These are phyloP conservation scores for Rachicladosporium sp. DNA, from an alignment of 2,329 filamentous ascomycete species.

Conservation along the genomic window DNA sequence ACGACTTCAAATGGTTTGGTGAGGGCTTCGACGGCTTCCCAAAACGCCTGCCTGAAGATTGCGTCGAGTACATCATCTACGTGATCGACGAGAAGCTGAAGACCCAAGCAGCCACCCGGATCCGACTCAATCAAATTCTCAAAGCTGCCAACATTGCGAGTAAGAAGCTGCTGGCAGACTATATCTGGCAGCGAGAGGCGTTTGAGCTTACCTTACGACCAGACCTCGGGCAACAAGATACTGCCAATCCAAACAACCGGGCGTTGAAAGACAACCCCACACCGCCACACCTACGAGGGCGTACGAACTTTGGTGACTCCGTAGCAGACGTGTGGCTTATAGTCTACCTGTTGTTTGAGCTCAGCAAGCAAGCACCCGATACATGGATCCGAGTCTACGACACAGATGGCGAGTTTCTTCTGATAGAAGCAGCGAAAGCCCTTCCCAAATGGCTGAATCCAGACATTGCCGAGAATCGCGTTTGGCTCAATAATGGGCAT, in stretches of 20 bases:
- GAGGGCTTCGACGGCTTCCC: conserved; percentile 55
- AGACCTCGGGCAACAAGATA: conserved; percentile 24
- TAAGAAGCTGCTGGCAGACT: conserved; percentile 58
- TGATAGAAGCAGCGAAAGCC: conserved; percentile 83
- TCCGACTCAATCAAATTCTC: conserved; percentile 57
- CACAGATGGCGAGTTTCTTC: conserved; percentile 85
- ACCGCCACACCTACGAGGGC: conserved; percentile 46
- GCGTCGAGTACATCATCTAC: conserved; percentile 73
- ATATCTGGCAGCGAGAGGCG: conserved; percentile 87
- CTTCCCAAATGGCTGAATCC: conserved; percentile 86
- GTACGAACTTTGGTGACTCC: conserved; percentile 82
- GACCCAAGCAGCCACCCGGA: conserved; percentile 41
- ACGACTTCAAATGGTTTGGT: conserved; percentile 53
- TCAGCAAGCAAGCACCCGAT: conserved; percentile 59
- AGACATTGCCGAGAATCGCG: conserved; percentile 73
- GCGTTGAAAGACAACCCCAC: conserved; percentile 10
- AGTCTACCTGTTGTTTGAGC: conserved; percentile 73
- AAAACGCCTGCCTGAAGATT: conserved; percentile 65
- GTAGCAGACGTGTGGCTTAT: conserved; percentile 97
- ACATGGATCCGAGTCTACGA: conserved; percentile 78
- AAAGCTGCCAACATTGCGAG: conserved; percentile 54
- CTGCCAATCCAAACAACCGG: conserved; percentile 37
- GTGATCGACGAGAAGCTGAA: conserved; percentile 46
- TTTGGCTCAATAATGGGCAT: conserved; percentile 74
- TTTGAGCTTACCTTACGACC: conserved; percentile 54